A percentile compares a stretch with the other conserved stretches of the same genome.
Evolutionary conservation across 371 early-diverging fungal species (phyloP).

Genomic region (Dichotomocladium elegans): DNA sequence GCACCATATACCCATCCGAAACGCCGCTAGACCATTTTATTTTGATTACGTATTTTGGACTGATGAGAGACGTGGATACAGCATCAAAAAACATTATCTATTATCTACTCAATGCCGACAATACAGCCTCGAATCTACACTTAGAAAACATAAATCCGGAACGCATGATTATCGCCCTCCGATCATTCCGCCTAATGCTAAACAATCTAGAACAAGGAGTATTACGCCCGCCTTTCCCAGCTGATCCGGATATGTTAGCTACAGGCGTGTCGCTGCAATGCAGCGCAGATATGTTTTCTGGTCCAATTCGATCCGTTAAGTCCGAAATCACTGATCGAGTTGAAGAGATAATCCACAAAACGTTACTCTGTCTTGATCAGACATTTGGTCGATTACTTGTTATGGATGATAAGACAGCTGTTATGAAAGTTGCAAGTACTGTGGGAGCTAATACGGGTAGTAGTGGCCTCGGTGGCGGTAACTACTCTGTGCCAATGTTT

Average conservation of each 20-base stretch:
- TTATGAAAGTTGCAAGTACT: conserved; percentile 21
- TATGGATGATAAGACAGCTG: conserved; percentile 49
- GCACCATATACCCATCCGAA: conserved; percentile 70
- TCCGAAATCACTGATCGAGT: conserved; percentile 52
- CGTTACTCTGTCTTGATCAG: conserved; percentile 53
- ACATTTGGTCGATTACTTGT: conserved; percentile 48
- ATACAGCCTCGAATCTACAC: conserved; percentile 34
- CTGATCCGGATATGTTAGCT: conserved; percentile 42
- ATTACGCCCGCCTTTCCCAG: conserved; percentile 54
- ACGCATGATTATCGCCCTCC: conserved; percentile 70
- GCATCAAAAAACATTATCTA: conserved; percentile 69
- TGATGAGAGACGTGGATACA: conserved; percentile 78
- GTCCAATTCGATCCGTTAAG: conserved; percentile 31
- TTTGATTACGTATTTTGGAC: conserved; percentile 76
- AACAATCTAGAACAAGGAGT: conserved; percentile 62
- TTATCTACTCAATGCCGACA: conserved; percentile 62
- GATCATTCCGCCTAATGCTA: conserved; percentile 70
- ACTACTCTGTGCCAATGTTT: conserved; percentile 36
- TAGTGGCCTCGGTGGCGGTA: conserved; percentile 10
- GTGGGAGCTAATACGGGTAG: conserved; percentile 1
- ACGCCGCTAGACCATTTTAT: conserved; percentile 72
- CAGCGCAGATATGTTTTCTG: conserved; percentile 37
- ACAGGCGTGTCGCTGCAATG: conserved; percentile 29
- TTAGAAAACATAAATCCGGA: conserved; percentile 65
- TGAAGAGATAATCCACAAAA: conserved; percentile 52